Conservation (phyloP, 768 basidiomycete genomes). For the Kwoniella dejecticola region DNA sequence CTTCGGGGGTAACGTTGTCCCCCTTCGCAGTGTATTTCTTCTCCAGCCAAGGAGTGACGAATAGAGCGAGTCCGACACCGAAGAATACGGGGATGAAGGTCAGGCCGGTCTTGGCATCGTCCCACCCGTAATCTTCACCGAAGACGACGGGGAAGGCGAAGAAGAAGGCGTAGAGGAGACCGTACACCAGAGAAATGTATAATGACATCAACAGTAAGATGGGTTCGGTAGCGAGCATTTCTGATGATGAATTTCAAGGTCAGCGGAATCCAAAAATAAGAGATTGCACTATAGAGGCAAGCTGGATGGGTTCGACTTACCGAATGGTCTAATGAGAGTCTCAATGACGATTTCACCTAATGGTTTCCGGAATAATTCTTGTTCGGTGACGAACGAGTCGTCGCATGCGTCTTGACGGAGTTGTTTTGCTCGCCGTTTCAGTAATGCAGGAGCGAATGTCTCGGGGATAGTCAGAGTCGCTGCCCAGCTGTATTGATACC, state of each 20-base stretch:
- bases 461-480: slow-evolving; percentile 46
- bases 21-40: slow-evolving; percentile 25
- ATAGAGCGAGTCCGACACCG: slow-evolving; percentile 36
- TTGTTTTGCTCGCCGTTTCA: slow-evolving; percentile 49
- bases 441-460: slow-evolving; percentile 54
- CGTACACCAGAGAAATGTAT: slow-evolving; percentile 45
- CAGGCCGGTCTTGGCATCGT: slow-evolving; percentile 35
- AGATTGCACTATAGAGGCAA: slow-evolving; percentile 21
- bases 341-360: slow-evolving; percentile 35
- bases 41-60: slow-evolving; percentile 35
- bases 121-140: slow-evolving; percentile 35
- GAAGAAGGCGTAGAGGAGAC: slow-evolving; percentile 51
- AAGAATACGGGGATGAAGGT: slow-evolving; percentile 39
- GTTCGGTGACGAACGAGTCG: slow-evolving; percentile 46
- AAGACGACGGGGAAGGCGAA: slow-evolving; percentile 44
- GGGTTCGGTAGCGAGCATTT: slow-evolving; percentile 52
- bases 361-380: slow-evolving; percentile 33
- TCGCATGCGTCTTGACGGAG: slow-evolving; percentile 45
- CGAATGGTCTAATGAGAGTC: slow-evolving; percentile 37
- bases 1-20: slow-evolving; percentile 43
- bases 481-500: slow-evolving; percentile 14
- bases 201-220: slow-evolving; percentile 48
- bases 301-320: slow-evolving; percentile 30
- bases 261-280: slow-evolving; percentile 36
- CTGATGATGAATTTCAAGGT: slow-evolving; percentile 33